Conservation (phyloP, 352 stramenopile genomes). For the Globisporangium orthogonon region DNA sequence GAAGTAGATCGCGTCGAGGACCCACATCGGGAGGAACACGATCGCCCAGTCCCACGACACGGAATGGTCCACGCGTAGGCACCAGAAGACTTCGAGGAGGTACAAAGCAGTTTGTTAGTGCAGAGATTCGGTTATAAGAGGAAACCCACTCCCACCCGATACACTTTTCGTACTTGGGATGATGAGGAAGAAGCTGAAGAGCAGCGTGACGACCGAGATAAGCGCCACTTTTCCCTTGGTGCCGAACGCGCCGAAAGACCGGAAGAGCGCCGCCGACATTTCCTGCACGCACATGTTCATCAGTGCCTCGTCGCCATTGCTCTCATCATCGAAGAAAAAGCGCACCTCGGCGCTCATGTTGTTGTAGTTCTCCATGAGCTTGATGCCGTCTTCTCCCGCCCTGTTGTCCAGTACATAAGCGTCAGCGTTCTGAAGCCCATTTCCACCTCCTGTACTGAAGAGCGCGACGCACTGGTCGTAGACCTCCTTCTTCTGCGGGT, state of each 20-base stretch:
- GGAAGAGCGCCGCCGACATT: constrained; percentile 60
- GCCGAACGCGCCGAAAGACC: constrained; percentile 68
- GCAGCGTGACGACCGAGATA: constrained; percentile 60
- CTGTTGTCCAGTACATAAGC: constrained; percentile 12
- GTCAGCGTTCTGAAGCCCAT: too few relatives aligned
- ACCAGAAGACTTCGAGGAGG: constrained; percentile 61
- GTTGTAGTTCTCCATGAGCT: constrained; percentile 84
- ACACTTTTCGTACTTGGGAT: constrained; percentile 45
- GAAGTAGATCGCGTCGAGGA: constrained; percentile 69
- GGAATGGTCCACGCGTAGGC: constrained; percentile 62
- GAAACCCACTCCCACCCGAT: too few relatives aligned
- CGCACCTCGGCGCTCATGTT: constrained; percentile 64
- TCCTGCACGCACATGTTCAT: constrained; percentile 11
- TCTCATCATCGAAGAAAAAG: neutral
- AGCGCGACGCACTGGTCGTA: constrained; percentile 56
- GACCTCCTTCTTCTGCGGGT: constrained; percentile 80
- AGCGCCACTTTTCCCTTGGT: constrained; percentile 58
- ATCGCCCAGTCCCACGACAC: constrained; percentile 76
- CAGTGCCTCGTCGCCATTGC: too few relatives aligned
- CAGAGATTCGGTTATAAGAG: neutral
- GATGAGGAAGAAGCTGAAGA: constrained; percentile 83
- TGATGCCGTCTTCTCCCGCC: constrained; percentile 85
- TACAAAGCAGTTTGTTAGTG: too few relatives aligned
- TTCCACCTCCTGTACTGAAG: too few relatives aligned
- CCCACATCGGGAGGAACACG: constrained; percentile 79